A percentile compares a stretch with the other conserved stretches of the same genome.
These are phyloP conservation scores for Discostella stelligeroides DNA, from an alignment of 108 stramenopile genomes.

Conservation along the genomic window DNA sequence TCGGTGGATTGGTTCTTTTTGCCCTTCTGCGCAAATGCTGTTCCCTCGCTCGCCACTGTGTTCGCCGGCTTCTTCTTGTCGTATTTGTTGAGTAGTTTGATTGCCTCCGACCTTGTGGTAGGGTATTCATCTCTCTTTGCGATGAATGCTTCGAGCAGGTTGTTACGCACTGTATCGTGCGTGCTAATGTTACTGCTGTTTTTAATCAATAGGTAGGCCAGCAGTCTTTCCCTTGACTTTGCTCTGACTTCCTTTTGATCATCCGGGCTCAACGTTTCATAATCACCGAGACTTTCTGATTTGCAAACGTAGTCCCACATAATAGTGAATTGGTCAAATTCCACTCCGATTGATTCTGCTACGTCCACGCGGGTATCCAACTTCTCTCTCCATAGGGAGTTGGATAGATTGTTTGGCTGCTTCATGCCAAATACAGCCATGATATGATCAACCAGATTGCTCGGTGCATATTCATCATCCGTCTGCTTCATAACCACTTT, in stretches of 20 bases:
- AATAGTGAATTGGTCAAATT: conserved; percentile 1
- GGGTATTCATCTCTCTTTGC: conserved; percentile 2
- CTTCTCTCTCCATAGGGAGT: background rate
- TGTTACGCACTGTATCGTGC: background rate
- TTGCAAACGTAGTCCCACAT: conserved; percentile 7
- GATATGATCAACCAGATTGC: conserved; percentile 3
- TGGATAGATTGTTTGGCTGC: background rate
- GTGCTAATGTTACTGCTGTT: background rate
- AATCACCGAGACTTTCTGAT: background rate
- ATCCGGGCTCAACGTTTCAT: background rate
- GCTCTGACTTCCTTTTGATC: background rate
- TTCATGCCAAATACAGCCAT: background rate
- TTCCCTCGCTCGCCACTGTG: no score
- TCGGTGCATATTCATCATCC: background rate
- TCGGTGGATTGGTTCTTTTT: no score
- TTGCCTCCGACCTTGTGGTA: no score
- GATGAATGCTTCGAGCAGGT: conserved; percentile 2
- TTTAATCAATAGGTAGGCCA: background rate
- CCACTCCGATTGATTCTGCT: conserved; percentile 1
- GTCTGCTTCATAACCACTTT: conserved; percentile 6
- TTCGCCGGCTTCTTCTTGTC: no score
- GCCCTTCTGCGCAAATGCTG: no score
- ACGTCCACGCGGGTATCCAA: background rate
- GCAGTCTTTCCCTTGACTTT: background rate
- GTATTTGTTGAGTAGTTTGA: no score